Evolutionary conservation across 805 yeast species (phyloP).

Genomic region (Tetrapisispora pingtungensis): DNA sequence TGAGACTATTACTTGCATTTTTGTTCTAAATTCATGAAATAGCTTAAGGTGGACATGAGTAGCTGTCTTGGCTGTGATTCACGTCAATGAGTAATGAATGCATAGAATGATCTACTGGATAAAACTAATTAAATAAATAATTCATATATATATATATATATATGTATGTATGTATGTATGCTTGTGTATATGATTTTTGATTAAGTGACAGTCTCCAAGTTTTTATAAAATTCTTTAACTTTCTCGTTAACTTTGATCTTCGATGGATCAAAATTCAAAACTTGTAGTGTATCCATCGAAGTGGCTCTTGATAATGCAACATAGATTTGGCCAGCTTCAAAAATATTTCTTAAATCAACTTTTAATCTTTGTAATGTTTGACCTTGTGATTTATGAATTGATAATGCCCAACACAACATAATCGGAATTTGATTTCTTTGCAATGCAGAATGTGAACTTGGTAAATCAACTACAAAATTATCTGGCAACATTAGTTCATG

Average conservation of each 20-base stretch:
- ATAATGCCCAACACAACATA: slow-evolving; percentile 70
- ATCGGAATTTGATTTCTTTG: slow-evolving; percentile 56
- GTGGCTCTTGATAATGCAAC: slow-evolving; percentile 77
- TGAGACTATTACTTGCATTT: no score
- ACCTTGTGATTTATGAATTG: slow-evolving; percentile 80
- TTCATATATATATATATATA: no score
- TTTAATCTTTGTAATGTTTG: slow-evolving; percentile 65
- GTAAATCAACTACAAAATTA: slow-evolving; percentile 33
- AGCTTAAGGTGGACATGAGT: no score
- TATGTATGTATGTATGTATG: no score
- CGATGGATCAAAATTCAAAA: slow-evolving; percentile 50
- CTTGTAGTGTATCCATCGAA: slow-evolving; percentile 53
- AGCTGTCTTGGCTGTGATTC: no score
- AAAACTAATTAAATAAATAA: no score
- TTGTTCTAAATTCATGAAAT: no score
- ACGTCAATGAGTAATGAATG: no score
- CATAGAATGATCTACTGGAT: no score
- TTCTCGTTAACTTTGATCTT: slow-evolving; percentile 50
- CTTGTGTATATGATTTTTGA: no score
- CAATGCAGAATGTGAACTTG: slow-evolving; percentile 25
- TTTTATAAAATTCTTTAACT: slow-evolving; percentile 52
- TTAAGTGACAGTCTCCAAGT: slow-evolving; percentile 27
- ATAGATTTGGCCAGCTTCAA: slow-evolving; percentile 77
- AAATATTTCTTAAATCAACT: slow-evolving; percentile 55
- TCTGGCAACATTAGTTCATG: slow-evolving; percentile 30